Base-by-base conservation (phyloP, 306 rosid genomes). In the Biancaea sappan region DNA sequence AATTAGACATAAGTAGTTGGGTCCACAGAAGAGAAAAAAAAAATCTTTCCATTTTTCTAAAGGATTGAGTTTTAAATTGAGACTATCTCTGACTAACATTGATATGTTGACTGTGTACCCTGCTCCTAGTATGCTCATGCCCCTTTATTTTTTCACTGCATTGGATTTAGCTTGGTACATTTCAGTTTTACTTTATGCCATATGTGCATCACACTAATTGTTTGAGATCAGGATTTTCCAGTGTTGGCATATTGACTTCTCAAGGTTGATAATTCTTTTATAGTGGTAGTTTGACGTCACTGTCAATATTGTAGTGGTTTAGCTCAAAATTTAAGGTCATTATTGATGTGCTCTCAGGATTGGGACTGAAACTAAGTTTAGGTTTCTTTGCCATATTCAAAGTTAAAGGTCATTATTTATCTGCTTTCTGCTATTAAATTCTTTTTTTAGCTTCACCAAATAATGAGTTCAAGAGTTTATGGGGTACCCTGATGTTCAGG, bases 121-220 rank as follows among this genome's bases (percentile, higher is more conserved):
- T 10, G 25, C 41, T 61, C 40, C 51, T 59, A 10, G 40, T 31
- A 16, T 22, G 38, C 44, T 26, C 59, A 44, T 53, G 24, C 22
- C 67, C 50, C 77, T 56, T 16, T 24, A 21, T 13, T 43, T 35
- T 66, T 34, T 72, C 26, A 46, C 16, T 43, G 41, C 43, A 47
- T 66, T 8, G 34, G 35, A 47, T 31, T 65, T 73, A 72, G 37
- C 34, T 60, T 61, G 37, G 68, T 74, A 60, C 21, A 28, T 50
- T 40, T 50, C 26, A 58, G 14, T 15, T 61, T 26, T 48, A 41
- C 22, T 29, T 9, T 18, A 8, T 32, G 46, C 74, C 40, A 34
- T 16, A 25, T 34, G 25, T 43, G 57, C 63, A 34, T 64, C 52
- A 41, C 52, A 44, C 12, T 40, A 41, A 25, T 22, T 19, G 48